Evolutionary conservation across 2,329 filamentous ascomycete genomes (phyloP).

Genomic region (Colletotrichum sp.): DNA sequence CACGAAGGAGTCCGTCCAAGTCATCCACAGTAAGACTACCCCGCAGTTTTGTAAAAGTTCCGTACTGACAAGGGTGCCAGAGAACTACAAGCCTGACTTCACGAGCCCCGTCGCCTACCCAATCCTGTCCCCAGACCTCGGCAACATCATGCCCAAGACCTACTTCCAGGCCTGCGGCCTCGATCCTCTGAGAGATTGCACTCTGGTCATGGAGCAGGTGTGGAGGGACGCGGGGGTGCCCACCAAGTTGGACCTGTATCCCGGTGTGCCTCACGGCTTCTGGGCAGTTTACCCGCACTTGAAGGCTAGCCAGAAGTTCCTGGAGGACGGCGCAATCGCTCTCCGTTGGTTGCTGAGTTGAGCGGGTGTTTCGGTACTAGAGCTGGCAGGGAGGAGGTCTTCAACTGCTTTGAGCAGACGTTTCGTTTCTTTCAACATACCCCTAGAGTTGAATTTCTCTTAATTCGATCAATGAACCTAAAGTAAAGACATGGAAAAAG

Average conservation of each 20-base stretch:
- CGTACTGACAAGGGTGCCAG: conserved; percentile 15
- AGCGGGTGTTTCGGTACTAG: not conserved
- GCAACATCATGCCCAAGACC: conserved; percentile 29
- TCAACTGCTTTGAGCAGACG: not conserved
- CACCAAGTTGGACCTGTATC: conserved; percentile 32
- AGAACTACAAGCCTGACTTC: conserved; percentile 28
- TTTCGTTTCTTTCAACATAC: not conserved
- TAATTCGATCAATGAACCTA: not conserved
- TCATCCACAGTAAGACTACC: conserved; percentile 26
- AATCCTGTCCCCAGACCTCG: conserved; percentile 24
- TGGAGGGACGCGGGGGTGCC: conserved; percentile 29
- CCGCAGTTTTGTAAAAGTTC: not conserved
- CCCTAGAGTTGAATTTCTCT: not conserved
- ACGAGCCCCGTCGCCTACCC: conserved; percentile 29
- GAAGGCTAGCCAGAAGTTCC: conserved; percentile 24
- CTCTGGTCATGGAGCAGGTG: conserved; percentile 32
- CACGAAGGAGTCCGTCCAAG: conserved; percentile 22
- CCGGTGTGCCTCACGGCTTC: conserved; percentile 33
- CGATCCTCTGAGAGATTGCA: conserved; percentile 33
- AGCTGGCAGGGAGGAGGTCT: not conserved
- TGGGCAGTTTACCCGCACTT: conserved; percentile 29
- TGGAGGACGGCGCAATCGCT: conserved; percentile 23
- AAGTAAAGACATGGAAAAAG: not conserved
- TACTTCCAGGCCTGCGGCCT: conserved; percentile 36
- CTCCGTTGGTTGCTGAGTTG: conserved; percentile 27